phyloP scores from a whole-genome alignment of 1,284 basidiomycete species.

The Moesziomyces globuligerus region DNA sequence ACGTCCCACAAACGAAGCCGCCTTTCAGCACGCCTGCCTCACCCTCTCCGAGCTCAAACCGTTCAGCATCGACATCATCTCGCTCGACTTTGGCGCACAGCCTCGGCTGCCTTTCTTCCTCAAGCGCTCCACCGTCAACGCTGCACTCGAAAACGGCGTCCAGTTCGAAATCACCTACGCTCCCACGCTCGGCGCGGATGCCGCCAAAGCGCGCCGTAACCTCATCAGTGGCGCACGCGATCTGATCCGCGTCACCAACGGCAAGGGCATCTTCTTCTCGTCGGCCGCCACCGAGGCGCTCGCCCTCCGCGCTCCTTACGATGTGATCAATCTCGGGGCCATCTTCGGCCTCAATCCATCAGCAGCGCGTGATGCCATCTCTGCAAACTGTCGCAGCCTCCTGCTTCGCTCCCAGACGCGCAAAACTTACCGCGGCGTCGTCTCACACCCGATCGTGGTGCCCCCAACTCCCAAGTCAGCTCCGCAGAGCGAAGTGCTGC shows the following conservation, averaged over 20 bases:
- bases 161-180: slow-evolving; percentile 82
- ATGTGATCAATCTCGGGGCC: slow-evolving; percentile 63
- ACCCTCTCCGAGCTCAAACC: slow-evolving; percentile 82
- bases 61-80: slow-evolving; percentile 82
- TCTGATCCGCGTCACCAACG: slow-evolving; percentile 60
- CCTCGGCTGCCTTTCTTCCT: slow-evolving; percentile 82
- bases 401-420: slow-evolving; percentile 53
- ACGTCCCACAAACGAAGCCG: slow-evolving; percentile 76
- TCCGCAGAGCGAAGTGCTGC: no score
- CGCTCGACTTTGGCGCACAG: slow-evolving; percentile 77
- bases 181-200: slow-evolving; percentile 30
- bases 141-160: slow-evolving; percentile 82
- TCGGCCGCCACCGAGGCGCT: slow-evolving; percentile 51
- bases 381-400: slow-evolving; percentile 49
- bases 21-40: slow-evolving; percentile 81
- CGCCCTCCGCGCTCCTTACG: slow-evolving; percentile 57
- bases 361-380: slow-evolving; percentile 57
- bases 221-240: slow-evolving; percentile 60
- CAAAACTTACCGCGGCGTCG: slow-evolving; percentile 54
- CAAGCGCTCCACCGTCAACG: slow-evolving; percentile 81
- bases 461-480: background rate
- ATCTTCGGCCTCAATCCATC: slow-evolving; percentile 57
- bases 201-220: slow-evolving; percentile 49
- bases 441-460: slow-evolving; percentile 35
- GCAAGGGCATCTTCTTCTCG: slow-evolving; percentile 63